Base-by-base conservation (phyloP, 2,329 filamentous ascomycete species). In the Diaporthe sp. region DNA sequence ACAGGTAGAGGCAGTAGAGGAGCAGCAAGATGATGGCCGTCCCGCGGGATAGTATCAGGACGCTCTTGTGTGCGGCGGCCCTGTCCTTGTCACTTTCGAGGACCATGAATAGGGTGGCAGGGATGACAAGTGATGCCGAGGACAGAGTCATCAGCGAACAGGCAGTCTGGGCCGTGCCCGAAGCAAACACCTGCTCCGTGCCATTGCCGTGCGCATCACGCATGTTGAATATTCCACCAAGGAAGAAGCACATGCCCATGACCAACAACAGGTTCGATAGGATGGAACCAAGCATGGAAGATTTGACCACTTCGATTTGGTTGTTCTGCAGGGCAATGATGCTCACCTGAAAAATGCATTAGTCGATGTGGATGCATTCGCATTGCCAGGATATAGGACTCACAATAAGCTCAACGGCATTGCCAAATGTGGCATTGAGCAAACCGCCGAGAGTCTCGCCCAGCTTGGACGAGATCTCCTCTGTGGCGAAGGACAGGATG, bases 251-350 rank as follows among this genome's bases (percentile, higher is more conserved):
- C 88, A 94, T 94, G 79, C 93, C 93, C 81, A 95, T 89, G 61
- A 95, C 96, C 30, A 98, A 91, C 10, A 98, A 89, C 77, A 98
- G 92, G 84, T 98, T 98, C 77, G 96, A 98, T 51, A 98, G 88
- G 79, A 98, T 97, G 80, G 94, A 97, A 63, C 97, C 96, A 44
- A 98, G 92, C 96, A 98, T 98, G 77, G 95, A 97, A 27, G 96
- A 94, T 85, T 98, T 97, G n/a, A 98, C 96, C 77, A 98, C 96
- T 79, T 96, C 92, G 81, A 98, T 97, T 85, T 98, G 94, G 76
- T 92, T 91, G 79, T 97, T 92, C 77, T 88, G 91, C 59, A 99
- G 89, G 25, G 97, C 97, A 77, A 98, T 93, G 78, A 98, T 96
- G 82, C 94, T 97, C 81, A 97, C 94, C 94, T 96, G 81, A 25